Evolutionary conservation across 2,329 filamentous ascomycete genomes (phyloP), one percentile per base, ranked within the genome.

Genomic region (Colletotrichum magnum): DNA sequence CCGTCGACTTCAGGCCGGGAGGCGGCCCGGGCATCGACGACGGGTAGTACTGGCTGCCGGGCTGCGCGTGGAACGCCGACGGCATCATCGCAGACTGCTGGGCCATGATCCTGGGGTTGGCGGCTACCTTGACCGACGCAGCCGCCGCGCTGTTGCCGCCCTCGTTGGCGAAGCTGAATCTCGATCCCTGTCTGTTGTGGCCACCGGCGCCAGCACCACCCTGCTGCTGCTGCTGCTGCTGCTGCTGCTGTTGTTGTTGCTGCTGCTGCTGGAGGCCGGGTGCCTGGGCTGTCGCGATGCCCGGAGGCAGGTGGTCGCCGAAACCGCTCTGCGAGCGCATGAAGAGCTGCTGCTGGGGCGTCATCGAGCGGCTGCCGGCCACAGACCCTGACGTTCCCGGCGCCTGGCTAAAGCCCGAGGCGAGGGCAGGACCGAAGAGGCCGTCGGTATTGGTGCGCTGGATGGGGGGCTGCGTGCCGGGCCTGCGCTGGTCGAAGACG

Each of bases 1-100:
- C 94, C 2, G 95, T 95, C 24, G 95, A 97, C 83, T 99, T 99
- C 32, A 99, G 86, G 10, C 96, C 96, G 0, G 96, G 97, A 69
- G 96, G 96, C 32, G 97, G 96, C 4, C 95, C 95, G 75, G 97
- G 94, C 76, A 98, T 94, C 10, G 93, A 93, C 62, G 90, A 91
- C 56, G 91, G 89, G 79, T 96, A 98, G 78, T 94, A 96, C 72
- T 93, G 93, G 72, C 87, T 89, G 72, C 86, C 80, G 79, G 89
- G 80, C 74, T 90, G 88, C 48, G 85, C 83, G 73, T 90, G 89
- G 76, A 88, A 88, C 12, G 86, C 79, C 54, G 86, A 87, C 56
- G 92, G 93, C 91, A 95, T 94, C 92, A 95, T 96, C n/a, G 92
- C 91, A 59, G 90, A 90, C 82, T 95, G 94, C 79, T 94, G 94